Evolutionary conservation across 345 rosid genomes (phyloP), one percentile per base, ranked within the genome.

Genomic region (Lepidium aucheri): DNA sequence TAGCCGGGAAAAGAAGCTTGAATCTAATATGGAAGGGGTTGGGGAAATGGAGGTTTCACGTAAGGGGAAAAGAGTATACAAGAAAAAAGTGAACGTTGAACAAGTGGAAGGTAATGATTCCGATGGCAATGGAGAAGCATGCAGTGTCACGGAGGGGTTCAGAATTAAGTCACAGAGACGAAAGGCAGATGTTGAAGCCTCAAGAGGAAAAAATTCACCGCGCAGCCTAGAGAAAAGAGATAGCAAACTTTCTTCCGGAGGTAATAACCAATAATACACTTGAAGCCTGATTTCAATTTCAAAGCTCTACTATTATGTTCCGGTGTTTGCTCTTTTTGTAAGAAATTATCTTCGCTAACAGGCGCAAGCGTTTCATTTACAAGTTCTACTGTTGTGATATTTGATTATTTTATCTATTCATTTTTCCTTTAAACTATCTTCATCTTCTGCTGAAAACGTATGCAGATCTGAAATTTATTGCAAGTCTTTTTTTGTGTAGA

Each of bases 81-180:
- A 77, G 76, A 90, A 83, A 77, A 86, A 74, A 69, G 77, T 75
- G 59, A 83, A 75, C 78, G 79, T 59, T 20, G 89, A 81, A 61
- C 85, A 81, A 65, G 69, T 60, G 24, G 74, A 71, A 66, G 79
- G 71, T 62, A 73, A 76, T 72, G 63, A 68, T 62, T 86, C 84
- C 55, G 96, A 87, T 77, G 94, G 83, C 59, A 80, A 80, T 45
- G 86, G 82, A 50, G 97, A 82, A 80, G 93, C 93, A 34, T 83
- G 91, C 75, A 95, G 96, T 43, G 95, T 91, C 60, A 87, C 94
- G 54, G 86, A 85, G 86, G 95, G 90, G 68, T 66, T 79, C 54
- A 77, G 68, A 69, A 74, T 47, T 32, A 69, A 65, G 70, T 67
- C 74, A 58, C 65, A 43, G 9, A 80, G 74, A 73, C 78, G 81